Evolutionary conservation across 1,284 basidiomycete genomes (phyloP), one percentile per base, ranked within the genome.

Genomic region (Austroboletus niveus): DNA sequence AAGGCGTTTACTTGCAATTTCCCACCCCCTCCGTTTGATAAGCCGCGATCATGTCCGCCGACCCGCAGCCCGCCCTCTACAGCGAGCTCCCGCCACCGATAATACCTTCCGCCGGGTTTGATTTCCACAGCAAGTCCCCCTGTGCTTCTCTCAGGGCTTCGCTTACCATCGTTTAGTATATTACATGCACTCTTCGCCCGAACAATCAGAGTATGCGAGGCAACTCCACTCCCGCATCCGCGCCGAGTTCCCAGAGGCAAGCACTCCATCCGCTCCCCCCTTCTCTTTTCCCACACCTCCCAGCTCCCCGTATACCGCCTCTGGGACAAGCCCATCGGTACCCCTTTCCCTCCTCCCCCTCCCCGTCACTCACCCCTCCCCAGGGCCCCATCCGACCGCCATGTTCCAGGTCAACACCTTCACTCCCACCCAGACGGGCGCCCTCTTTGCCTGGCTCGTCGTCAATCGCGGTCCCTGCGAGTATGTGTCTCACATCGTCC

Each of bases 241-340:
- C 15, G 65, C 79, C 50, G 87, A 89, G 60, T 89, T 88, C 65
- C 87, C 87, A 22, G 87, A 89, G 75, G 82, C 81, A 60, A 27
- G 64, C n/a, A 14, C 34, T 7, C 29, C 22, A 12, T 20, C 11
- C 5, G 1, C 8, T 40, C 14, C 41, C 39, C 43, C 20, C 1
- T 2, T 15, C 7, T 39, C 17, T n/a, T 15, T 10, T 17, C 46
- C 47, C n/a, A 57, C 20, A 6, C n/a, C 17, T 30, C 27, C 9
- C 15, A 87, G 85, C 69, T 87, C 30, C 76, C 81, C 35, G 79
- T 87, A 39, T 86, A 84, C 64, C 75, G 63, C 45, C 74, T 89
- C 57, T 85, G 79, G 79, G 85, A 88, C 45, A 76, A 66, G 39
- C 76, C 87, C 1, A 71, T 88, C 45, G 86, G 85, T 80, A 30